Evolutionary conservation across 768 basidiomycete genomes (phyloP), one percentile per base, ranked within the genome.

Genomic region (Auricularia sp.): DNA sequence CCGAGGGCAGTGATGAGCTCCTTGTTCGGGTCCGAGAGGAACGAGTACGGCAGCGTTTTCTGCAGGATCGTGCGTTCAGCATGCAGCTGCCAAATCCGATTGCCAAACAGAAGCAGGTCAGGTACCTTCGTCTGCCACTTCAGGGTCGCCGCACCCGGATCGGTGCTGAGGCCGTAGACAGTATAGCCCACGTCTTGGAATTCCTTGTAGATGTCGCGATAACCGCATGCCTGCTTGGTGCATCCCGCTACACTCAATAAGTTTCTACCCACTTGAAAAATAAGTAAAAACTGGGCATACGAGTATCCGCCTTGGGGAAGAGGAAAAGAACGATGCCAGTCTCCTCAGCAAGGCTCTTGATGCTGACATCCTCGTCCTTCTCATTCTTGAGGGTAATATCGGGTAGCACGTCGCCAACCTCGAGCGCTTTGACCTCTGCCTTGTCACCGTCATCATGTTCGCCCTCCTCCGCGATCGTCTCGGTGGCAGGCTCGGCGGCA

Each of bases 191-290:
- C 72, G 4, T 83, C 76, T 2, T 82, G 79, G 73, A 95, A 95
- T 68, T 90, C 87, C 3, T 86, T 82, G 73, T 89, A 91, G 63
- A 79, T 79, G 73, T 98, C 94, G 21, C 93, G 82, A 81, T 90
- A 98, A 3, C 87, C 90, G 73, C 95, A 98, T 0, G 95, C 94
- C 74, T 98, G 94, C 42, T 77, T 87, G 3, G 94, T 98, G 77
- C 95, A 97, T 37, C 95, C 94, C 63, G 89, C 90, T 91, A 67
- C 8, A 62, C 24, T 18, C 8, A 1, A 29, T n/a, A 21, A 29
- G 29, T 29, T 29, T 29, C 29, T 29, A 29, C 29, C 29, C 29
- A 29, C 29, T 29, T 29, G 29, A 29, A 18, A 63, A 65, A 63
- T 13, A 35, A 54, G 51, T 65, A 65, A 61, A 64, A 61, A 68